Evolutionary conservation across 805 yeast species (phyloP).

Genomic region (Candida germanica): DNA sequence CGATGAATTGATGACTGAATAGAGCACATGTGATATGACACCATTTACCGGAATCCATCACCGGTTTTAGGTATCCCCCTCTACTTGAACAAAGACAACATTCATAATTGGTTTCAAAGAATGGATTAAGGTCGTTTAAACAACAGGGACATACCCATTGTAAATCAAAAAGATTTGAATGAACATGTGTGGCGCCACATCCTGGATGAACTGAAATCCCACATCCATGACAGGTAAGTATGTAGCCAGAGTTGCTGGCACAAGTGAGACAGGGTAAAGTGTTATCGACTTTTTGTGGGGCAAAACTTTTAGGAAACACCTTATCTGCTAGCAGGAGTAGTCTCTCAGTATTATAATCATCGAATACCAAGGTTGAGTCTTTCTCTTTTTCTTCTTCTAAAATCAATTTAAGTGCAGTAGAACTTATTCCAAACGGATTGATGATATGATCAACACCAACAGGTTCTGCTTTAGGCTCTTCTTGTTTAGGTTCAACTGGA

Average conservation of each 20-base stretch:
- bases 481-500: not conserved
- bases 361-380: not conserved
- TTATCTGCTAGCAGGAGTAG: not conserved
- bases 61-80: slow-evolving; percentile 67
- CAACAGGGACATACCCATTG: slow-evolving; percentile 84
- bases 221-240: slow-evolving; percentile 34
- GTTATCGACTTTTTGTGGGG: not conserved
- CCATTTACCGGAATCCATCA: slow-evolving; percentile 64
- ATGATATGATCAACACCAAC: slow-evolving; percentile 11
- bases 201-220: slow-evolving; percentile 65
- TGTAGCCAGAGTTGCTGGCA: not conserved
- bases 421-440: slow-evolving; percentile 21
- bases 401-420: slow-evolving; percentile 12
- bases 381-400: not conserved
- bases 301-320: not conserved
- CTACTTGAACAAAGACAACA: slow-evolving; percentile 60
- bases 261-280: not conserved
- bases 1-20: slow-evolving; percentile 42
- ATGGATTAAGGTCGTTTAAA: slow-evolving; percentile 63
- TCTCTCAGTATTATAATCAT: not conserved
- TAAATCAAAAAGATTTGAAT: slow-evolving; percentile 16
- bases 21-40: slow-evolving; percentile 72
- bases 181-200: slow-evolving; percentile 55
- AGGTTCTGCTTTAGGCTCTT: slow-evolving; percentile 1
- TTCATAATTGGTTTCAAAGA: slow-evolving; percentile 51